A percentile compares a stretch with the other conserved stretches of the same genome.
phyloP scores from a whole-genome alignment of 176 grass and related monocot species.

The Hyparrhenia diplandra region DNA sequence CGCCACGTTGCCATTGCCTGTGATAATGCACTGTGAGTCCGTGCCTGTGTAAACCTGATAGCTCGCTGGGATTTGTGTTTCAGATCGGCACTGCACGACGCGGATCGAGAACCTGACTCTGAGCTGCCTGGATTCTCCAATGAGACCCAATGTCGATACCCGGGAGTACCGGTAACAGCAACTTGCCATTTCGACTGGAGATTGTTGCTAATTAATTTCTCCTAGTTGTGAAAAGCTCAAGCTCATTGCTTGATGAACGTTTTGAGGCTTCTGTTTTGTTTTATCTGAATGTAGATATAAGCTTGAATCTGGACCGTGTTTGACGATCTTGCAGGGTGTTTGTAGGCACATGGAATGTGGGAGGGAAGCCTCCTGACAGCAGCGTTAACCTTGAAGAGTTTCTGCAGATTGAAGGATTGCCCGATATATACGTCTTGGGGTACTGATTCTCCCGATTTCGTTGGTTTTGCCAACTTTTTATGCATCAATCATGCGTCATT shows the following conservation, averaged over 20 bases:
- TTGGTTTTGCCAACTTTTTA: background rate
- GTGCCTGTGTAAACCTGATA: background rate
- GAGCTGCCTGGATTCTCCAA: constrained; percentile 40
- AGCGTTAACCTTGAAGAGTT: constrained; percentile 80
- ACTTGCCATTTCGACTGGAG: background rate
- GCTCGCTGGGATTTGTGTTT: background rate
- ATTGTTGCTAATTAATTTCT: background rate
- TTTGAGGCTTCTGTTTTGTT: background rate
- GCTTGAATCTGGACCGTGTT: background rate
- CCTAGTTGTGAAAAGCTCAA: background rate
- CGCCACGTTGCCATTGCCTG: background rate
- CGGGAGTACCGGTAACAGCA: constrained; percentile 42
- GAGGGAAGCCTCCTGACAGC: constrained; percentile 74
- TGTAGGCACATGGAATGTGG: constrained; percentile 96
- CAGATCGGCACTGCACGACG: constrained; percentile 66
- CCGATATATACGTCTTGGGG: constrained; percentile 97
- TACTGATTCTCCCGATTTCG: background rate
- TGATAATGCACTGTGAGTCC: no score
- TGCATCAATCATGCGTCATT: background rate
- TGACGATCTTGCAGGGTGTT: constrained; percentile 68
- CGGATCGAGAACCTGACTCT: constrained; percentile 53
- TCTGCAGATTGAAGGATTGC: constrained; percentile 71
- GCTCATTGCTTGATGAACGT: background rate
- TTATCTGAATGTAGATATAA: background rate
- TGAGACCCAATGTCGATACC: constrained; percentile 15